These are phyloP conservation scores for Sindora glabra DNA, from an alignment of 306 rosid genomes.

Conservation along the genomic window DNA sequence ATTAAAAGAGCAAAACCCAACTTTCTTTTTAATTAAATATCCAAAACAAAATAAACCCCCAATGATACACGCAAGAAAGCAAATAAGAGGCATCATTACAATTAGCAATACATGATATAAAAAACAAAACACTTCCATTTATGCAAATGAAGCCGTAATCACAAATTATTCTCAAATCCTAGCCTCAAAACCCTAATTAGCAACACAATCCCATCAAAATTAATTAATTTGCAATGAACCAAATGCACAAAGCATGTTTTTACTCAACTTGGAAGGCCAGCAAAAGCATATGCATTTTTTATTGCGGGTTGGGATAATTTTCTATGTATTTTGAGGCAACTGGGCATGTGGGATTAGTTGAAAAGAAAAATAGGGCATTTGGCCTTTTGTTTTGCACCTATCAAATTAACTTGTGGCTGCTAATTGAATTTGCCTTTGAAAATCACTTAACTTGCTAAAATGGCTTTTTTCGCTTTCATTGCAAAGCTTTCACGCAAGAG, in stretches of 20 bases:
- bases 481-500: no score
- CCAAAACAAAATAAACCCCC: no score
- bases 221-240: no score
- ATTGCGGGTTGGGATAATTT: slow-evolving; percentile 46
- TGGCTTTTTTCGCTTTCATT: no score
- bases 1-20: slow-evolving; percentile 5
- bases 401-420: slow-evolving; percentile 30
- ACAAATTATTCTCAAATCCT: no score
- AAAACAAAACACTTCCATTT: neutral
- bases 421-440: no score
- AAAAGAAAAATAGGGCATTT: no score
- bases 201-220: no score
- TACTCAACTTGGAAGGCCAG: slow-evolving; percentile 33
- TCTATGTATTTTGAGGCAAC: slow-evolving; percentile 31
- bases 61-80: no score
- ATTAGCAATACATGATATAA: neutral
- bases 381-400: neutral
- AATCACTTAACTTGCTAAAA: no score
- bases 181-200: neutral
- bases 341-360: slow-evolving; percentile 15
- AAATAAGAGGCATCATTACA: neutral
- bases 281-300: slow-evolving; percentile 19
- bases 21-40: slow-evolving; percentile 10
- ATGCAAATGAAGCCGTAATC: neutral
- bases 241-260: slow-evolving; percentile 12